Evolutionary conservation across 83 land plant genomes (phyloP), one percentile per base, ranked within the genome.

Genomic region (Diphasiastrum complanatum): DNA sequence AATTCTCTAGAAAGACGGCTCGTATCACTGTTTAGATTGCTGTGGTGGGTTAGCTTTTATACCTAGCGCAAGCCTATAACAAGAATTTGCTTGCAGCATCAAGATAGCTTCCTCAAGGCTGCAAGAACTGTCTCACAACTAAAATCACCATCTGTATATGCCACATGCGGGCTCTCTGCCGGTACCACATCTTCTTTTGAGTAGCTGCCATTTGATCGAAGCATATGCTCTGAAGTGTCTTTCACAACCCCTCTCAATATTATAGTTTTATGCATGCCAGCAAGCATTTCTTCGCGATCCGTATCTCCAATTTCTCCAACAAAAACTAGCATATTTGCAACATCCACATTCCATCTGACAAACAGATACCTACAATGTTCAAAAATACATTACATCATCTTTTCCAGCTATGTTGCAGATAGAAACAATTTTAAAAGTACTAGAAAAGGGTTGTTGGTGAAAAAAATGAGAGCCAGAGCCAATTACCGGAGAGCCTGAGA

Each of bases 401-500:
- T 38, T 8, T 38, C 43, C 8, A 38, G 8, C 12, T 14, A n/a
- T n/a, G n/a, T n/a, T n/a, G n/a, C n/a, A n/a, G n/a, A n/a, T n/a
- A n/a, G n/a, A n/a, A n/a, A n/a, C n/a, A n/a, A n/a, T n/a, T n/a
- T n/a, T n/a, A n/a, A n/a, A n/a, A n/a, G n/a, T n/a, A n/a, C n/a
- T n/a, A n/a, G n/a, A n/a, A n/a, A n/a, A n/a, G n/a, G n/a, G n/a
- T n/a, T n/a, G n/a, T n/a, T n/a, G n/a, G n/a, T n/a, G 29, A 4
- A 30, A 19, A 22, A 34, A 69, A 29, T 16, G 31, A 19, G 28
- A 38, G 41, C 19, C 8, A 28, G 16, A 33, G 11, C 18, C 37
- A 36, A 26, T 28, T 71, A 82, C 97, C 97, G 79, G 35, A 90
- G 87, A 11, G 89, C 87, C 69, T 83, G 88, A 2, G 87, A 69